These are phyloP conservation scores for Fusarium humuli DNA, from an alignment of 2,329 filamentous ascomycete genomes.

Conservation along the genomic window DNA sequence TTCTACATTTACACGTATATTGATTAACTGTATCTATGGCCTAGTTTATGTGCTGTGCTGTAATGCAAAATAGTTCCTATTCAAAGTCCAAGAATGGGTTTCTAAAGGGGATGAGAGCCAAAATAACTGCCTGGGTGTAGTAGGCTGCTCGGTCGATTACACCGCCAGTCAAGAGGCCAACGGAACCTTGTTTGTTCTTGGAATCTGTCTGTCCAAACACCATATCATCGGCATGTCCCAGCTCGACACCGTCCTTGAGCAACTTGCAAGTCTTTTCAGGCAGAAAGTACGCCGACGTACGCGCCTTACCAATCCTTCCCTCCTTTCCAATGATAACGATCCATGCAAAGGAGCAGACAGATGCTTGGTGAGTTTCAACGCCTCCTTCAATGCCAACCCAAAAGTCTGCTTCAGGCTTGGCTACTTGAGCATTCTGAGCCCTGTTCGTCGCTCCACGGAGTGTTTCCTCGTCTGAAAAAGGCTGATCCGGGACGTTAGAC, in stretches of 20 bases:
- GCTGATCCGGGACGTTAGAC: conserved; percentile 56
- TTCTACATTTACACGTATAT: neutral
- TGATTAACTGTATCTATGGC: neutral
- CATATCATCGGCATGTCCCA: conserved; percentile 55
- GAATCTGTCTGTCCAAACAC: conserved; percentile 54
- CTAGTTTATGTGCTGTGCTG: neutral
- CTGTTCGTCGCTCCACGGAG: conserved; percentile 55
- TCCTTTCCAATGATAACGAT: conserved; percentile 50
- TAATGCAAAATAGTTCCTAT: neutral
- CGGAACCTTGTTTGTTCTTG: conserved; percentile 54
- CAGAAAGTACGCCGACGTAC: conserved; percentile 54
- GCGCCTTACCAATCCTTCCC: conserved; percentile 51
- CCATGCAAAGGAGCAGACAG: conserved; percentile 56
- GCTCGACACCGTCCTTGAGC: conserved; percentile 52
- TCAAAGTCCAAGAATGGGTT: conserved; percentile 51
- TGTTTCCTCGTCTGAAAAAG: conserved; percentile 54
- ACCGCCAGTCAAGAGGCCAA: conserved; percentile 55
- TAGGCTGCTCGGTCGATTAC: conserved; percentile 52
- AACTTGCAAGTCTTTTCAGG: conserved; percentile 52
- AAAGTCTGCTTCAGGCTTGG: conserved; percentile 51
- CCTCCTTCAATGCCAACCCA: conserved; percentile 59
- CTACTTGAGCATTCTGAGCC: conserved; percentile 48
- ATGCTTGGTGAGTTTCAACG: conserved; percentile 47
- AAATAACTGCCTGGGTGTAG: conserved; percentile 55
- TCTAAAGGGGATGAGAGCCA: conserved; percentile 57